Evolutionary conservation across 1,139 yeast genomes (phyloP), one percentile per base, ranked within the genome.

Genomic region (Suhomyces bokatorum): DNA sequence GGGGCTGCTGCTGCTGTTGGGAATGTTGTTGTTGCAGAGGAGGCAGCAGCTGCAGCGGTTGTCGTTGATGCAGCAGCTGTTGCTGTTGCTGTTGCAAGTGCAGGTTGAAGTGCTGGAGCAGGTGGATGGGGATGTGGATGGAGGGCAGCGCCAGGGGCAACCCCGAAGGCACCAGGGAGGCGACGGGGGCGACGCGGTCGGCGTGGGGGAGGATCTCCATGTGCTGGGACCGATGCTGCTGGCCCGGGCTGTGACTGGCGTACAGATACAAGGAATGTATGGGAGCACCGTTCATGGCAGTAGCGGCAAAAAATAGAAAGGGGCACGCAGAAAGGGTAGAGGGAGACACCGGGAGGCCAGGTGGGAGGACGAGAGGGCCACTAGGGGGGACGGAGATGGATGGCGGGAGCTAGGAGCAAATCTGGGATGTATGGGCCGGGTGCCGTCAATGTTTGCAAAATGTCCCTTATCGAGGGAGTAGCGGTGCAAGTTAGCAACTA

Each of bases 211-310:
- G 39, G 8, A 17, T 14, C 13, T 33, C 37, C 9, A 30, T n/a
- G 28, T 29, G 40, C 35, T 20, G 42, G 11, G 42, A 41, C 29
- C 40, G 40, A 9, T 31, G 43, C 32, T 35, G 49, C 35, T 37
- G 47, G n/a, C 35, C 45, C 20, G 43, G 47, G 28, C 39, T 45
- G 14, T 42, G 42, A 26, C 27, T 39, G 26, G 46, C 42, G 40
- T 43, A 51, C 48, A 34, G 54, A 38, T 51, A 51, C 43, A 52
- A 47, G 24, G 56, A 47, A 39, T 50, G 53, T 28, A 51, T 46
- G 22, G 54, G 54, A 13, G 52, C 49, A 32, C 54, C 47, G 42
- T 51, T 52, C 56, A 52, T 52, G 32, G 28, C 42, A 34, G 27
- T 37, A 44, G 20, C 47, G 47, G 47, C 47, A 44, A 44, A 44